Evolutionary conservation across 2,329 filamentous ascomycete genomes (phyloP), one percentile per base, ranked within the genome.

Genomic region (Colletotrichum destructivum): DNA sequence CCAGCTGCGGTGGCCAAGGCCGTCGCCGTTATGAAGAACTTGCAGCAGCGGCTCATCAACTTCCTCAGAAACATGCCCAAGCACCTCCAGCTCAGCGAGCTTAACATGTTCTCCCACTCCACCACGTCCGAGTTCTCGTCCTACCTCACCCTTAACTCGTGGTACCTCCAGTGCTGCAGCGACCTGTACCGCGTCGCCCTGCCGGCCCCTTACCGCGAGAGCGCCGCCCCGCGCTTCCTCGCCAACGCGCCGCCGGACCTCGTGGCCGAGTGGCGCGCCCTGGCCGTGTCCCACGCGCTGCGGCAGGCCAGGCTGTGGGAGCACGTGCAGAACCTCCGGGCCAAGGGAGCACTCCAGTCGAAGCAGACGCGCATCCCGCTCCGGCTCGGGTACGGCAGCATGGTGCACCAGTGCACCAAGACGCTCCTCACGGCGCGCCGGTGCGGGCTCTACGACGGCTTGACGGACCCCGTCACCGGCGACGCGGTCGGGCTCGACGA

Each of bases 321-420:
- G 11, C 62, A 70, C 35, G 62, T 70, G 2, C 67, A 66, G 4
- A 42, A 56, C 3, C 9, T 70, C 0, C 38, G 62, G 2, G 49
- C 67, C 1, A 70, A 61, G 16, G 67, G 62, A 1, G 67, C 67
- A 7, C 47, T 70, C 13, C 67, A 66, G n/a, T 66, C 62, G 0
- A 70, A 66, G 21, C 26, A 26, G 26, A 26, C 26, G 26, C 26
- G 26, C 26, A 26, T 26, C 26, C 62, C 67, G 26, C 56, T 66
- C 4, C 54, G 67, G 4, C 56, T 70, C 1, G 67, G 62, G 6
- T 66, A 66, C 2, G 67, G 67, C 2, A 66, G 57, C 13, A 66
- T 70, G 67, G 67, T 66, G 3, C 62, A 70, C 0, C 62, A 70
- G 7, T 70, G 67, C 16, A 70, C 67, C 35, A 70, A 70, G 18